These are phyloP conservation scores for Phytophthora cactorum DNA, from an alignment of 352 stramenopile genomes.

Conservation along the genomic window DNA sequence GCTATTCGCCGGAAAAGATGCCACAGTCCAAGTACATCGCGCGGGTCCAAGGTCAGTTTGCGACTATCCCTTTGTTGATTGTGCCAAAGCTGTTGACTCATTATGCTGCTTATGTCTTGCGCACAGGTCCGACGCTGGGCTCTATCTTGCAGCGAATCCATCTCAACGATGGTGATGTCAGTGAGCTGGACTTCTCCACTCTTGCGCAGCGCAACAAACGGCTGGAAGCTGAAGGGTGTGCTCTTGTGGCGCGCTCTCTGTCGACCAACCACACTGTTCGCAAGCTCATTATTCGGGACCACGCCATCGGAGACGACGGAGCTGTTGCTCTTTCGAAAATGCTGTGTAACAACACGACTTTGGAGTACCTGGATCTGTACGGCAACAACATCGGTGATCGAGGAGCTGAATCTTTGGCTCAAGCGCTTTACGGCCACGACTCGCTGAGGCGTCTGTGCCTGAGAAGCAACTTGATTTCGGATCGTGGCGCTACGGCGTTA, in stretches of 20 bases:
- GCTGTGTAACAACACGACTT: conserved; percentile 70
- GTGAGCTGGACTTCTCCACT: conserved; percentile 76
- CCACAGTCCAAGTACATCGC: conserved; percentile 8
- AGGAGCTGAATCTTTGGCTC: conserved; percentile 60
- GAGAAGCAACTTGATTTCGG: conserved; percentile 69
- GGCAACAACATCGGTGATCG: conserved; percentile 75
- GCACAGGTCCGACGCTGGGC: conserved; percentile 58
- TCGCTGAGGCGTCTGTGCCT: conserved; percentile 64
- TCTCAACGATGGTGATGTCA: conserved; percentile 66
- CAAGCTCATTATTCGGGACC: conserved; percentile 70
- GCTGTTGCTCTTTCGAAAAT: conserved; percentile 72
- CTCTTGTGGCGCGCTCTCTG: conserved; percentile 72
- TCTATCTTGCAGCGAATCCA: conserved; percentile 60
- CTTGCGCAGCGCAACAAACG: conserved; percentile 63
- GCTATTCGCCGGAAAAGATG: conserved; percentile 11
- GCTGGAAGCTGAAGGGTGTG: conserved; percentile 54
- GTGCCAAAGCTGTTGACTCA: conserved; percentile 13
- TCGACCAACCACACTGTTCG: conserved; percentile 64
- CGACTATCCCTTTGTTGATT: background rate
- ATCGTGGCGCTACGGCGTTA: conserved; percentile 52
- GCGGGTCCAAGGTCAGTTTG: conserved; percentile 26
- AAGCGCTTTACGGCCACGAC: conserved; percentile 77
- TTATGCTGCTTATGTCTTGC: background rate
- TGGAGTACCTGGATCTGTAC: conserved; percentile 73
- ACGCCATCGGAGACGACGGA: conserved; percentile 70